Conservation (phyloP, 805 yeast species). For the Saturnispora ahearnii region DNA sequence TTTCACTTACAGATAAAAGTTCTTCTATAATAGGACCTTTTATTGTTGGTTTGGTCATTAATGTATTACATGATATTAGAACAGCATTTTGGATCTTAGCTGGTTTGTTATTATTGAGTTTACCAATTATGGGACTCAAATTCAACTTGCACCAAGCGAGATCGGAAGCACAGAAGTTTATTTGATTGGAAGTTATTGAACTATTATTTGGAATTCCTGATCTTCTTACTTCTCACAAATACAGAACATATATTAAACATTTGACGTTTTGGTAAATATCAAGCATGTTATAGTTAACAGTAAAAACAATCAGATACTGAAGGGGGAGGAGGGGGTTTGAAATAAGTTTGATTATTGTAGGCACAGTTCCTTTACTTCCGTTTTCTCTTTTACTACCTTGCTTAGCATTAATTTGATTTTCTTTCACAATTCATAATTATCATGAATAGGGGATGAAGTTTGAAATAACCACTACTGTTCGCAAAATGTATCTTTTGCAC, state of each 20-base stretch:
- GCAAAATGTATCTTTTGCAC: too few relatives aligned
- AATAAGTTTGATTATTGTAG: too few relatives aligned
- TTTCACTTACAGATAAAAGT: constrained; percentile 74
- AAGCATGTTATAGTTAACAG: too few relatives aligned
- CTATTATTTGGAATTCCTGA: not conserved
- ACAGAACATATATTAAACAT: not conserved
- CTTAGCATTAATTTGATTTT: too few relatives aligned
- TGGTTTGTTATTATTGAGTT: constrained; percentile 40
- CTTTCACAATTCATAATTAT: too few relatives aligned
- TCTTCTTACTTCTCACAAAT: not conserved
- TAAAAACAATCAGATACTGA: too few relatives aligned
- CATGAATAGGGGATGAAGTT: too few relatives aligned
- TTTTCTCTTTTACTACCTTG: too few relatives aligned
- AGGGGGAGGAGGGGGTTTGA: too few relatives aligned
- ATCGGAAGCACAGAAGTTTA: not conserved
- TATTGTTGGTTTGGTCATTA: constrained; percentile 63
- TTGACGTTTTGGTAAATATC: too few relatives aligned
- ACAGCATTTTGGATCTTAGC: constrained; percentile 62
- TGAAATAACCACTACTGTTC: too few relatives aligned
- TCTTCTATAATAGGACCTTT: constrained; percentile 68
- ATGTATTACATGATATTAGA: constrained; percentile 63
- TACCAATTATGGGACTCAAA: constrained; percentile 42
- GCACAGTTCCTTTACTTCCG: too few relatives aligned
- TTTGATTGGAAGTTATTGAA: not conserved
- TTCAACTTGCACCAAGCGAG: constrained; percentile 57